Conservation (phyloP, 1,139 yeast genomes). For the Candida mesenterica region DNA sequence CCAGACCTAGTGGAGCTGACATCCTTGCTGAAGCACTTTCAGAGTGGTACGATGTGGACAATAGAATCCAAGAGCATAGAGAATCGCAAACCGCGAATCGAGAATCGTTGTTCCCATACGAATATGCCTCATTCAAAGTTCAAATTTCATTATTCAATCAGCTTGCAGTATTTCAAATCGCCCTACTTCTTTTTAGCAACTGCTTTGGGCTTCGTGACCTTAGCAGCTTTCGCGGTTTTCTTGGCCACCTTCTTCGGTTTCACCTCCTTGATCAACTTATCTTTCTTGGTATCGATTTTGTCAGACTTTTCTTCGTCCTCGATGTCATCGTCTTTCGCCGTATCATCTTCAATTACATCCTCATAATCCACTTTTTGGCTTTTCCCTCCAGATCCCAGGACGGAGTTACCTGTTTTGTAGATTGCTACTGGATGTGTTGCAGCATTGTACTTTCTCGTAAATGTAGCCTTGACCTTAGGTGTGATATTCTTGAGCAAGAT, state of each 20-base stretch:
- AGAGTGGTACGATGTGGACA: too few relatives aligned
- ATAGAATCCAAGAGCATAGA: too few relatives aligned
- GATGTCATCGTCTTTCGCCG: conserved; percentile 35
- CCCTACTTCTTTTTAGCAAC: conserved; percentile 13
- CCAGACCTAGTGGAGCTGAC: too few relatives aligned
- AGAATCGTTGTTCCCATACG: too few relatives aligned
- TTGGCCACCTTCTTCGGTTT: conserved; percentile 16
- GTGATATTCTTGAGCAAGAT: conserved; percentile 59
- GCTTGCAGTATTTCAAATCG: too few relatives aligned
- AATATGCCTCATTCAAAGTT: too few relatives aligned
- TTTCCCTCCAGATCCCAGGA: conserved; percentile 29
- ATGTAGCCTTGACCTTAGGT: conserved; percentile 74
- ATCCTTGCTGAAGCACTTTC: too few relatives aligned
- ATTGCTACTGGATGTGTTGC: conserved; percentile 83
- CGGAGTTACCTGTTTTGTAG: conserved; percentile 63
- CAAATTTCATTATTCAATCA: too few relatives aligned
- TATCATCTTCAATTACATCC: conserved; percentile 65
- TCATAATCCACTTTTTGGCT: conserved; percentile 52
- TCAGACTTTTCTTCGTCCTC: conserved; percentile 29
- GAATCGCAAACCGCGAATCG: too few relatives aligned
- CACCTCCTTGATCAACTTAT: conserved; percentile 44
- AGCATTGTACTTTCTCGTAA: conserved; percentile 80
- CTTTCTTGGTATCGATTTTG: conserved; percentile 39
- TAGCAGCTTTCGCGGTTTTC: neutral
- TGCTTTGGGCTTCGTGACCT: neutral